Evolutionary conservation across 1,284 basidiomycete species (phyloP).

Genomic region (Tausonia pullulans): DNA sequence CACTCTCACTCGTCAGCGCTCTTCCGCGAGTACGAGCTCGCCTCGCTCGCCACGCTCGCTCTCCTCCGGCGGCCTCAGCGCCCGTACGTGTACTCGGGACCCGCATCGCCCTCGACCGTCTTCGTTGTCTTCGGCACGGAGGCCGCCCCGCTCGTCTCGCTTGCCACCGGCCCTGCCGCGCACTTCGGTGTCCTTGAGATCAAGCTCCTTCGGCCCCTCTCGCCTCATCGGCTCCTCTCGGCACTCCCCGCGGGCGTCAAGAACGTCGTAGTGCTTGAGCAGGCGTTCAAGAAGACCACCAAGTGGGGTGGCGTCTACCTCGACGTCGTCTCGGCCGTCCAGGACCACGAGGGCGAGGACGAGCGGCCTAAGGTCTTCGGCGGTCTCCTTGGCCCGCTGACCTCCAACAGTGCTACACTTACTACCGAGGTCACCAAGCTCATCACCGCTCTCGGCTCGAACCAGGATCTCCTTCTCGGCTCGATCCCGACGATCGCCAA

Average conservation of each 20-base stretch:
- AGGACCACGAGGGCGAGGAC: constrained; percentile 46
- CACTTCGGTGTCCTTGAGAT: constrained; percentile 53
- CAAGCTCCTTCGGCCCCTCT: constrained; percentile 63
- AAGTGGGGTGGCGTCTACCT: constrained; percentile 85
- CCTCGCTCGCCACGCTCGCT: constrained; percentile 50
- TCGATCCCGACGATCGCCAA: constrained; percentile 30
- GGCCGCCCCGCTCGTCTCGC: constrained; percentile 39
- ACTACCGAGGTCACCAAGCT: constrained; percentile 31
- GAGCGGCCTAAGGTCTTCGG: constrained; percentile 47
- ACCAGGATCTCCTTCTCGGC: constrained; percentile 18
- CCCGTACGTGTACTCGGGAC: constrained; percentile 39
- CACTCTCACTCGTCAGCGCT: constrained; percentile 31
- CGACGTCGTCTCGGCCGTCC: constrained; percentile 64
- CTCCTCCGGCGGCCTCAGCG: constrained; percentile 51
- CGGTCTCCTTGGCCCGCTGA: constrained; percentile 47
- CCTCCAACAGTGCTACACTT: constrained; percentile 31
- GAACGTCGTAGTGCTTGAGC: constrained; percentile 75
- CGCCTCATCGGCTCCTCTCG: constrained; percentile 50
- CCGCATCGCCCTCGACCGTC: constrained; percentile 49
- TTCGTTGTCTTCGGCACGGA: constrained; percentile 48
- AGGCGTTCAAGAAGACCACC: constrained; percentile 57
- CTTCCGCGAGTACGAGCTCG: constrained; percentile 51
- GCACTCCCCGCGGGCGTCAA: constrained; percentile 54
- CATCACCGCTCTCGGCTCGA: constrained; percentile 21
- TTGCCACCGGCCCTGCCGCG: constrained; percentile 39